Percentiles rank a stretch among this genome's conserved stretches.
Conservation (phyloP, 768 basidiomycete genomes). For the Clitopilus hobsonii region DNA sequence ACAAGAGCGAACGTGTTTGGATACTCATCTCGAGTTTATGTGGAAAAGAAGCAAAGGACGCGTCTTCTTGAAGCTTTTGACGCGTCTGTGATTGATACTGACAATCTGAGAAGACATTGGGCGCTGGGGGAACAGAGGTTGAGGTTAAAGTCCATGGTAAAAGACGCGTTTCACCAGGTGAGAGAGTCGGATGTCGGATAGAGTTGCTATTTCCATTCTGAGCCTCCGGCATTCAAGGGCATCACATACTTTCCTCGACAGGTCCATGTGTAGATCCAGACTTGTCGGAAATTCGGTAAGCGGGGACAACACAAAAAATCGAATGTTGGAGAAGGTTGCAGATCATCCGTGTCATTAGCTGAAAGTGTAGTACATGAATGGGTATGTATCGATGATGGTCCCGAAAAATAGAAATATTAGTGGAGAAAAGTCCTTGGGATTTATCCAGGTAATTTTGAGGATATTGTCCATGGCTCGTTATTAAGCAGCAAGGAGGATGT, state of each 20-base stretch:
- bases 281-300: neutral
- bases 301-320: neutral
- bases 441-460: no score
- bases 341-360: no score
- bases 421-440: no score
- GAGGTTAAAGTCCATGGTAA: neutral
- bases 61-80: neutral
- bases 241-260: neutral
- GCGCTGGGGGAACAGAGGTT: no score
- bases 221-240: neutral
- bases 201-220: neutral
- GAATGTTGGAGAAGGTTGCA: no score
- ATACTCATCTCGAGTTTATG: neutral
- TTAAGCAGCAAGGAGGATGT: neutral
- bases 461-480: no score
- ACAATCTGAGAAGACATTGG: neutral
- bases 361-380: no score
- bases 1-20: neutral
- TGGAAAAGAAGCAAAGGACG: neutral
- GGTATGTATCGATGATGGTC: no score
- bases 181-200: neutral
- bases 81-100: no score
- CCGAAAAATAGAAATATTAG: no score
- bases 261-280: neutral
- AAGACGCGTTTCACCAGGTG: neutral